Base-by-base conservation (phyloP, 2,329 filamentous ascomycete species). In the Neonectria magnoliae region DNA sequence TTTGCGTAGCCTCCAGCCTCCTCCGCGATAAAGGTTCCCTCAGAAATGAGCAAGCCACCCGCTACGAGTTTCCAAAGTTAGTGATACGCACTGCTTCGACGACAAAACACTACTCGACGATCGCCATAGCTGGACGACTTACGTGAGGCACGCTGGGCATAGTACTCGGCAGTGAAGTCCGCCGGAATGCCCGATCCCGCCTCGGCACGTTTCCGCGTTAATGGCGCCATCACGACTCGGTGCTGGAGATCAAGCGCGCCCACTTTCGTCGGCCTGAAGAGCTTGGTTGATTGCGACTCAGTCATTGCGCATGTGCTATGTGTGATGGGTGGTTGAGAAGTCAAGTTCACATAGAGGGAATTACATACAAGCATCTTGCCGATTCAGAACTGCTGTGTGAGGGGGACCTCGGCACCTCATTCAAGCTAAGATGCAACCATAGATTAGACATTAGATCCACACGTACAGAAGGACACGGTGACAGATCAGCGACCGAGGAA, bases 191-290 rank as follows among this genome's bases (percentile, higher is more conserved):
- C 67, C 8, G 69, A 71, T 29, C 76, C 64, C 60, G 84, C 76
- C 64, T 80, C 77, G 51, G 79, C 82, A 59, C 86, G 84, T 71
- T 81, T 81, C 20, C 86, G 82, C n/a, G 87, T 89, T 66, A 90
- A 75, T 4, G 88, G 87, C 2, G 87, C 84, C 78, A 90, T 82
- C 56, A 82, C 82, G 42, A 90, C 70, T 41, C 83, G 78, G 67
- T 84, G 80, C 65, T 80, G 68, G 41, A 85, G 74, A 22, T 70
- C 50, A 18, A 57, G 33, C 11, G 73, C 68, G 57, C 83, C 83
- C 5, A 83, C 67, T 64, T 78, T 77, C 53, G 81, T 66, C 6
- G 82, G 81, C 36, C 75, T 71, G 71, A 85, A 85, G n/a, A 84
- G 81, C 20, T 60, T 67, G 14, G n/a, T 57, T n/a, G 57, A 38